Evolutionary conservation across 129 eudicot species (phyloP).

Genomic region (Sambucus nigra): DNA sequence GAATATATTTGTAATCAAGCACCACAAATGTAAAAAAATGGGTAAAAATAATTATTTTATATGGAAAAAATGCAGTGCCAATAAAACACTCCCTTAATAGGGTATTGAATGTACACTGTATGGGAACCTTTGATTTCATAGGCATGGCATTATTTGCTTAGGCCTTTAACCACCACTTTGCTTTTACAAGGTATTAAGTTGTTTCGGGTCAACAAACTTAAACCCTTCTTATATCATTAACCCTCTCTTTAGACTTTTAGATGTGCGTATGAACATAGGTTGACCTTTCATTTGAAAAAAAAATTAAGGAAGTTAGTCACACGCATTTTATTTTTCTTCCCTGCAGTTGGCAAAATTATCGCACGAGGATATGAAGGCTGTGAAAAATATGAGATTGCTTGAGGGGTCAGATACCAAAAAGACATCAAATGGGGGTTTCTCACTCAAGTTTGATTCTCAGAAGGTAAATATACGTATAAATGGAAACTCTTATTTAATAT

Average conservation of each 20-base stretch:
- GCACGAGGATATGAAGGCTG: slow-evolving; percentile 50
- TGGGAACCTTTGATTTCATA: no score
- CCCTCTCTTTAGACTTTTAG: slow-evolving; percentile 4
- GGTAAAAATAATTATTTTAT: no score
- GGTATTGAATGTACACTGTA: no score
- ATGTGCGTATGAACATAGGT: slow-evolving; percentile 1
- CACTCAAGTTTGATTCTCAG: slow-evolving; percentile 58
- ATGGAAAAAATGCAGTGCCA: no score
- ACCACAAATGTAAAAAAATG: no score
- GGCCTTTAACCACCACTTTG: no score
- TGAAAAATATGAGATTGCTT: slow-evolving; percentile 72
- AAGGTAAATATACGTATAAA: slow-evolving; percentile 37
- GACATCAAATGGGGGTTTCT: slow-evolving; percentile 55
- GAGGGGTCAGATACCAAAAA: slow-evolving; percentile 42
- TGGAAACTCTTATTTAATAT: background rate
- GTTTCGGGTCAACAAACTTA: background rate
- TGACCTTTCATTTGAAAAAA: background rate
- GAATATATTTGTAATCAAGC: no score
- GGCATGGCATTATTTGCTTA: no score
- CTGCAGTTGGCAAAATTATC: slow-evolving; percentile 75
- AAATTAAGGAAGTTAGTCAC: background rate
- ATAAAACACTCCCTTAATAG: no score
- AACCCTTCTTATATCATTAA: background rate
- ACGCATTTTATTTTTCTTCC: background rate
- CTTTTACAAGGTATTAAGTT: no score